phyloP scores from a whole-genome alignment of 2,329 filamentous ascomycete species.

The Xylariales sp. region DNA sequence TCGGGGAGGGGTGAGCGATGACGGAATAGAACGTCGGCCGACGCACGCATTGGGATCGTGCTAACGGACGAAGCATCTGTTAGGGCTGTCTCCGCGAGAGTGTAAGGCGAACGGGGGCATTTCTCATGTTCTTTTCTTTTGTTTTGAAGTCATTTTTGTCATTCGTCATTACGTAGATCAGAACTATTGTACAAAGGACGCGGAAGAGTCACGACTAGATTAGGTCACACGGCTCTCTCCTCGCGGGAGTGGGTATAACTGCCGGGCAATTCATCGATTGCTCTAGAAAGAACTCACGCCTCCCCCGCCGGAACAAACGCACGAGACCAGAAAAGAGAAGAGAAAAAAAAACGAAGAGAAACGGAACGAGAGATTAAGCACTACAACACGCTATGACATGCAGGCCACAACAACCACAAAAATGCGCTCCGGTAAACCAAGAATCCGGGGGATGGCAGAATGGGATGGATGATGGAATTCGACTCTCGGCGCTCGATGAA shows the following conservation, averaged over 20 bases:
- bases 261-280: background rate
- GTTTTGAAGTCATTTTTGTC: background rate
- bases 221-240: background rate
- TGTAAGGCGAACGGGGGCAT: background rate
- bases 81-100: too few species aligned
- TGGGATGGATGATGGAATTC: background rate
- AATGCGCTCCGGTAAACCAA: background rate
- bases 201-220: conserved; percentile 12
- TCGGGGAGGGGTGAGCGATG: conserved; percentile 21
- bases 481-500: conserved; percentile 1
- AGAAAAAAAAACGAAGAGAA: conserved; percentile 13
- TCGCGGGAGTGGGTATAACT: conserved; percentile 21
- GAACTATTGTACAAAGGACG: conserved; percentile 12
- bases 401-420: background rate
- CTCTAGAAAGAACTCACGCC: conserved; percentile 13
- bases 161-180: conserved; percentile 21
- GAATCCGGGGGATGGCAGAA: background rate
- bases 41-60: conserved; percentile 1
- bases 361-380: background rate
- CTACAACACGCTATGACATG: conserved; percentile 21
- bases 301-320: background rate
- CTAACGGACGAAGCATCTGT: conserved; percentile 3
- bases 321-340: background rate
- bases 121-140: background rate
- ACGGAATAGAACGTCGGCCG: conserved; percentile 2